These are phyloP conservation scores for Lachnellula arida DNA, from an alignment of 2,329 filamentous ascomycete genomes.

Conservation along the genomic window DNA sequence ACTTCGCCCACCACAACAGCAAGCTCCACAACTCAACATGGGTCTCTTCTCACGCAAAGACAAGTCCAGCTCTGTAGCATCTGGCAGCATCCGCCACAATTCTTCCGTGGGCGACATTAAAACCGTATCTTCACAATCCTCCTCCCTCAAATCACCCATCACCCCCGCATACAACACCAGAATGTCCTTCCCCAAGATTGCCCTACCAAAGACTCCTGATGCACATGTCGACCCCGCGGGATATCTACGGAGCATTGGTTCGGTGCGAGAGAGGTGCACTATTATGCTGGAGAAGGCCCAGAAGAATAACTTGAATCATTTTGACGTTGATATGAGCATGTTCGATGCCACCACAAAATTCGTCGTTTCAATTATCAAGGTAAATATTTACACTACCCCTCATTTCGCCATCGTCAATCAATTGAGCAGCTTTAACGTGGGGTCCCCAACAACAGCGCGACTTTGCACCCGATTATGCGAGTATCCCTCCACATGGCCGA, in stretches of 20 bases:
- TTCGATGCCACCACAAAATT: constrained; percentile 64
- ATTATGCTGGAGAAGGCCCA: constrained; percentile 63
- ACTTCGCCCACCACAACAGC: not conserved
- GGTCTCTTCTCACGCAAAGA: constrained; percentile 31
- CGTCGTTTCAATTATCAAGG: constrained; percentile 71
- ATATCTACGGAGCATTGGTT: constrained; percentile 84
- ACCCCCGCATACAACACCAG: constrained; percentile 23
- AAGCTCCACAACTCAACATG: constrained; percentile 16
- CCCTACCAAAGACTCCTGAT: constrained; percentile 80
- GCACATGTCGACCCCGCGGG: constrained; percentile 82
- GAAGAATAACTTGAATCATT: constrained; percentile 63
- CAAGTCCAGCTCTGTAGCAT: constrained; percentile 20
- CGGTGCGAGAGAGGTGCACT: constrained; percentile 70
- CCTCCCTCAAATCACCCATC: constrained; percentile 27
- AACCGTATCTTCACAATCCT: constrained; percentile 27
- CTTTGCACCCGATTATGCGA: constrained; percentile 61
- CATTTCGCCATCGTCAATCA: not conserved
- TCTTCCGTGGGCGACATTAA: constrained; percentile 20
- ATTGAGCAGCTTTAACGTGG: constrained; percentile 3
- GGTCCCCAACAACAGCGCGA: constrained; percentile 50
- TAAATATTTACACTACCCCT: constrained; percentile 32
- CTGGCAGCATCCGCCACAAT: constrained; percentile 21
- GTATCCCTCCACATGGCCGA: constrained; percentile 80
- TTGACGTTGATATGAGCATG: constrained; percentile 65
- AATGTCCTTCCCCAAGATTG: constrained; percentile 51